Percentiles rank a stretch among this genome's conserved stretches.
Evolutionary conservation across 163 green algal genomes (phyloP).

Genomic region (Chlamydomonas reinhardtii): DNA sequence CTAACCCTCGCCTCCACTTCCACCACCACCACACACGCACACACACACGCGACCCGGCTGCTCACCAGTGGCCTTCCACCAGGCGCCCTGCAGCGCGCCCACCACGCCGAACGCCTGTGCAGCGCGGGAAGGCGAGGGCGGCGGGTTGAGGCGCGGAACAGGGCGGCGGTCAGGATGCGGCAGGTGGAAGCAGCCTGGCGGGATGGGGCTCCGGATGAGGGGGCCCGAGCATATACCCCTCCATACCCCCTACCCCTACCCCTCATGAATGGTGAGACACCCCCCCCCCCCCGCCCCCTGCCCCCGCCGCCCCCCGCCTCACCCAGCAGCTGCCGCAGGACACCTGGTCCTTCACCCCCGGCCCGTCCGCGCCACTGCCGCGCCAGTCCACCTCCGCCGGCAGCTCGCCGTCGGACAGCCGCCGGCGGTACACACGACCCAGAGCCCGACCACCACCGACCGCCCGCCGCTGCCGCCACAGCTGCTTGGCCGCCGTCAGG

Average conservation of each 20-base stretch:
- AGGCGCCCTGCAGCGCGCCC: conserved; percentile 75
- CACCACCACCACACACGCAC: neutral
- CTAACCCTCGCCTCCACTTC: neutral
- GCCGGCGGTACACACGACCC: neutral
- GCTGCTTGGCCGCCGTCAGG: too few relatives aligned
- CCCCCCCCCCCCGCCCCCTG: neutral
- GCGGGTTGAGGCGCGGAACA: neutral
- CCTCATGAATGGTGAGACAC: too few relatives aligned
- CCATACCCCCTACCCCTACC: neutral
- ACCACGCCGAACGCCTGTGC: conserved; percentile 68
- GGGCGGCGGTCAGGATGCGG: neutral
- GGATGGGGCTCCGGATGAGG: too few relatives aligned
- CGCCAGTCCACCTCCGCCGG: conserved; percentile 78
- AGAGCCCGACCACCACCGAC: too few relatives aligned
- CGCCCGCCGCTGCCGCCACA: neutral
- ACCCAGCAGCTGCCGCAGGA: conserved; percentile 85
- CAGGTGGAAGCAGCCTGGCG: too few relatives aligned
- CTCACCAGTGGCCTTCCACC: conserved; percentile 72
- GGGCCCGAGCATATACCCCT: too few relatives aligned
- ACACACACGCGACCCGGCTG: too few relatives aligned
- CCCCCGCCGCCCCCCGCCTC: neutral
- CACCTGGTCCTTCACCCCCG: conserved; percentile 78
- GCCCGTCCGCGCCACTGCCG: conserved; percentile 69
- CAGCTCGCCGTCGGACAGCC: conserved; percentile 47
- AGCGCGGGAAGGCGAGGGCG: too few relatives aligned